These are phyloP conservation scores for Aspergillus eucalypticola DNA, from an alignment of 2,329 filamentous ascomycete species.

Conservation along the genomic window DNA sequence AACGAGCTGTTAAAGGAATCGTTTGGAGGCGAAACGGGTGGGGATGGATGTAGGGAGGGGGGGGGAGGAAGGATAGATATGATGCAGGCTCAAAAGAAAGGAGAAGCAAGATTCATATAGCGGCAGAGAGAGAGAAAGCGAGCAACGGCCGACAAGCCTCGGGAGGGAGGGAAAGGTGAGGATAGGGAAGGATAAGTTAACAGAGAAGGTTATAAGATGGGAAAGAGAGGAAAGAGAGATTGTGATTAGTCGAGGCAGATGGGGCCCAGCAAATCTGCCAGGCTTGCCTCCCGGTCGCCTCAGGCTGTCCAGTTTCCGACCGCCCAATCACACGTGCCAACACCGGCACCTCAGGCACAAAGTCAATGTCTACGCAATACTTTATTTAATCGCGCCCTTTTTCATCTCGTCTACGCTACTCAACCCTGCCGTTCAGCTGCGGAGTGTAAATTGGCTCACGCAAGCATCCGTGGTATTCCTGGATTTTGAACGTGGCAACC, in stretches of 20 bases:
- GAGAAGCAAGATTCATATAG: background rate
- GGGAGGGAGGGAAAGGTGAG: background rate
- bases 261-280: background rate
- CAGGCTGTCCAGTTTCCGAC: slow-evolving; percentile 4
- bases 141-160: background rate
- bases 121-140: background rate
- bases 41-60: too few species aligned
- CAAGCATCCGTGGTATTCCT: slow-evolving; percentile 3
- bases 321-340: slow-evolving; percentile 9
- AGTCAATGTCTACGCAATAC: background rate
- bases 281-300: slow-evolving; percentile 8
- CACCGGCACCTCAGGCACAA: slow-evolving; percentile 1
- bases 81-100: background rate
- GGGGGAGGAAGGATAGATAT: background rate
- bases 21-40: too few species aligned
- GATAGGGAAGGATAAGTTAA: background rate
- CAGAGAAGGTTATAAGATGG: background rate
- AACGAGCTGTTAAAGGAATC: too few species aligned
- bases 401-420: background rate
- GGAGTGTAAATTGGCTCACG: slow-evolving; percentile 1
- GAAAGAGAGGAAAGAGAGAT: too few species aligned
- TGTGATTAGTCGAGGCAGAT: background rate
- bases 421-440: background rate
- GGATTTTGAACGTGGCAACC: background rate
- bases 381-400: background rate